Base-by-base conservation (phyloP, 1,284 basidiomycete genomes). In the Boletus sp. region DNA sequence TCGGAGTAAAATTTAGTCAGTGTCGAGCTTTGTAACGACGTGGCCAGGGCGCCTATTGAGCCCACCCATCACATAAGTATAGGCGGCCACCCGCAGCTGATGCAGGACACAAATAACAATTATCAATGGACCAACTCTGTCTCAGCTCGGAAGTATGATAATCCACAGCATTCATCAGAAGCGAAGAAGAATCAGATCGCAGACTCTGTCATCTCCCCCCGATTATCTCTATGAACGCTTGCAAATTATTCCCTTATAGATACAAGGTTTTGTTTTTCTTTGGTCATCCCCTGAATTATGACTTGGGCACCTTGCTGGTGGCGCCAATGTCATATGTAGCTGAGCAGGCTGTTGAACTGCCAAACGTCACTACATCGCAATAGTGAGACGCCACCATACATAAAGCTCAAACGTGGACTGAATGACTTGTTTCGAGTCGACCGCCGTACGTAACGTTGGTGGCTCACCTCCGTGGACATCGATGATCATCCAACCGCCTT, bases 361-460 rank as follows among this genome's bases (percentile, higher is more conserved):
- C 7, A 22, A 19, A 35, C 29, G 32, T 34, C 23, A 40, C 13
- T 56, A 27, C 46, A 38, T 47, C 41, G 17, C 37, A 30, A 38
- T 48, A 25, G 37, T 43, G 56, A 39, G 38, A 46, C 44, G 49
- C 46, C 44, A 42, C 43, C 6, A 22, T 22, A 12, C 41, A 41
- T 33, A 12, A 37, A 49, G 29, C 26, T 41, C 25, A 36, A 45
- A 36, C 40, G 44, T 41, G 37, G 26, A 26, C n/a, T n/a, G 25
- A 40, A 12, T 44, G 27, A 33, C 30, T 42, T 42, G 51, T 50
- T 43, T 57, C 46, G 34, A 49, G 25, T 30, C 8, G 32, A 40
- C 29, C 29, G 23, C 12, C 39, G 8, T 51, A 60, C 54, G 61
- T 64, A 64, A 64, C 25, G 13, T 17, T 13, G 9, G 49, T 58